These are phyloP conservation scores for Calonectria ilicicola DNA, from an alignment of 2,329 filamentous ascomycete species.

Conservation along the genomic window DNA sequence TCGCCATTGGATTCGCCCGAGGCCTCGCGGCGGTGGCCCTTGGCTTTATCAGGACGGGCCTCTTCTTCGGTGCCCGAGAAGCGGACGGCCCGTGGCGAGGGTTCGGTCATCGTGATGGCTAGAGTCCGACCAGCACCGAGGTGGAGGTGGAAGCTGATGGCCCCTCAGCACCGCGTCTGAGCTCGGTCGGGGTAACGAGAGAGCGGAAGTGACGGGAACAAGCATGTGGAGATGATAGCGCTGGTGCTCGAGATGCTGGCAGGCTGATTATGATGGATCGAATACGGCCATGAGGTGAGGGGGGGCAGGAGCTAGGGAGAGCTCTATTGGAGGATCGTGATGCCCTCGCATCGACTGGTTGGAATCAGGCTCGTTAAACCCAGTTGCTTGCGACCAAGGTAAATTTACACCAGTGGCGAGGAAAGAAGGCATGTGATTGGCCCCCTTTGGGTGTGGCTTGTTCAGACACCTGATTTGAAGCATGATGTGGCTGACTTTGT, in stretches of 20 bases:
- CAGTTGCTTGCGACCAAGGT: slow-evolving; percentile 30
- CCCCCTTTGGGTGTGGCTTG: slow-evolving; percentile 15
- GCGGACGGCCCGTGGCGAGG: slow-evolving; percentile 67
- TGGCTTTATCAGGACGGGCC: slow-evolving; percentile 55
- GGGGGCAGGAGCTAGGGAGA: slow-evolving; percentile 35
- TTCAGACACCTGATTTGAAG: slow-evolving; percentile 22
- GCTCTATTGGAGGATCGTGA: slow-evolving; percentile 43
- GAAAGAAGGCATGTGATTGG: slow-evolving; percentile 29
- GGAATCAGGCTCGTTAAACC: slow-evolving; percentile 31
- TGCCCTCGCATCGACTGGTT: slow-evolving; percentile 41
- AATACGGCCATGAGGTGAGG: slow-evolving; percentile 40
- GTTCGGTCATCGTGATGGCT: slow-evolving; percentile 54
- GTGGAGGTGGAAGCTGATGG: slow-evolving; percentile 32
- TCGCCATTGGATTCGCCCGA: slow-evolving; percentile 49
- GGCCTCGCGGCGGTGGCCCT: slow-evolving; percentile 49
- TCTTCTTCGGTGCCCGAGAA: slow-evolving; percentile 65
- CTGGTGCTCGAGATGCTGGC: slow-evolving; percentile 30
- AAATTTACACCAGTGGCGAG: slow-evolving; percentile 34
- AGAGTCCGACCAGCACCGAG: slow-evolving; percentile 29
- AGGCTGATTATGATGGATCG: slow-evolving; percentile 34
- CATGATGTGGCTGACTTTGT: not conserved
- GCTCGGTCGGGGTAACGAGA: slow-evolving; percentile 25
- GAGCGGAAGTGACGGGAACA: slow-evolving; percentile 5
- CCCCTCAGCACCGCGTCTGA: slow-evolving; percentile 35
- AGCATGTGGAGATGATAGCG: slow-evolving; percentile 23